Evolutionary conservation across 495 filamentous ascomycete genomes (phyloP), one percentile per base, ranked within the genome.

Genomic region (Podospora anserina): DNA sequence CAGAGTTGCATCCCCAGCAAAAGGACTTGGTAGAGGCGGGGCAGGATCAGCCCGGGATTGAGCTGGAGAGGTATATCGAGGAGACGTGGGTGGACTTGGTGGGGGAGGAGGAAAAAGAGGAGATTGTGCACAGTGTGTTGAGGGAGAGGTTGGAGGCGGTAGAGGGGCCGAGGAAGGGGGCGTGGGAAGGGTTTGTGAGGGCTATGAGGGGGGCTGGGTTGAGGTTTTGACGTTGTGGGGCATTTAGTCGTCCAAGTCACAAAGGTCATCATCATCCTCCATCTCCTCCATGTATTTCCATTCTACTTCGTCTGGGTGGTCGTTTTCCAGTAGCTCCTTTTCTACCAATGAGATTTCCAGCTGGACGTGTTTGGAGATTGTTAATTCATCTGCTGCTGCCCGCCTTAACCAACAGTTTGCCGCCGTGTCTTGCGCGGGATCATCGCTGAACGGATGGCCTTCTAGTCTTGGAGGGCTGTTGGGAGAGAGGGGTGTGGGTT

Each of bases 11-110:
- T 66, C 77, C 84, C 63, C 78, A 78, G 62, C 83, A 84, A 70
- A 67, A 72, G 20, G 84, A 87, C 66, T 78, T 84, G 11, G 80
- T 80, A 15, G 74, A 76, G 9, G 66, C 72, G 66, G 76, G 78
- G 28, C 66, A 69, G 54, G 76, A 69, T 3, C 66, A 78, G 34
- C 70, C 80, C 23, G 89, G 88, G 0, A 90, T 92, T 80, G 86
- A 88, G 6, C 70, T 92, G 6, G 78, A 81, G 2, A 77, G 86
- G 66, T 92, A 88, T 72, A 82, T 76, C 0, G 78, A 88, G 16
- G 82, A 88, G 67, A 83, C 87, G 11, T 89, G 83, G 76, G 72
- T 75, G 18, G 84, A 79, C 11, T 68, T 92, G 63, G 69, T 74
- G 26, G 86, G 86, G 4, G 81, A 85, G 16, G 88, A 87, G 18